Evolutionary conservation across 139 green algal species (phyloP).

Genomic region (Bryopsis sp.): DNA sequence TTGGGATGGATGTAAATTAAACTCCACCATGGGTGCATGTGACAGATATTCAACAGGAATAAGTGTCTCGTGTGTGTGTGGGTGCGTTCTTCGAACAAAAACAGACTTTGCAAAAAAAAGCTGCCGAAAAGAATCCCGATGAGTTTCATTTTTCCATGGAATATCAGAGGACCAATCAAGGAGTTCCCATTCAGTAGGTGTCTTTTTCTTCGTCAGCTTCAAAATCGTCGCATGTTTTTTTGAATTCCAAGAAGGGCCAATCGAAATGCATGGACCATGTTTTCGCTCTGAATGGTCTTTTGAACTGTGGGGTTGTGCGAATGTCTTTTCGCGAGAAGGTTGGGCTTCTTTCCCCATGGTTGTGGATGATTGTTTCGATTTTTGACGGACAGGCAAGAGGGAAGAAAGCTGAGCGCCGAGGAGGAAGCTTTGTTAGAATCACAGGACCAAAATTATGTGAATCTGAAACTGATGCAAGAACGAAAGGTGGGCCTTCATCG

Average conservation of each 20-base stretch:
- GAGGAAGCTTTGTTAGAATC: background rate
- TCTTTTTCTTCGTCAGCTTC: background rate
- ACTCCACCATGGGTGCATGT: no score
- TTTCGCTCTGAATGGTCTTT: no score
- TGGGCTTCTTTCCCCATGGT: no score
- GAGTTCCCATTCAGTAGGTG: conserved; percentile 41
- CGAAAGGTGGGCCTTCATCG: background rate
- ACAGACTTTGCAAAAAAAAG: conserved; percentile 62
- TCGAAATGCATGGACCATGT: no score
- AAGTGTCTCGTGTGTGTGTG: background rate
- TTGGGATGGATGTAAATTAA: no score
- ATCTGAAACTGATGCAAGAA: conserved; percentile 1
- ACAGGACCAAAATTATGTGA: background rate
- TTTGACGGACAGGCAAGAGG: no score
- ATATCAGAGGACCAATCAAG: conserved; percentile 48
- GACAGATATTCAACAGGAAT: background rate
- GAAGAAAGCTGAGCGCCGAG: background rate
- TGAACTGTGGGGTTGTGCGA: no score
- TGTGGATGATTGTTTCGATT: no score
- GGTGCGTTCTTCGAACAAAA: background rate
- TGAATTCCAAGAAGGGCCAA: no score
- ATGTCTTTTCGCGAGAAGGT: no score
- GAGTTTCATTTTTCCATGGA: conserved; percentile 93
- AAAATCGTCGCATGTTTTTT: background rate
- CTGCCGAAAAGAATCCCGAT: conserved; percentile 77